Percentiles rank a stretch among this genome's conserved stretches.
These are phyloP conservation scores for Alternaria burnsii DNA, from an alignment of 2,329 filamentous ascomycete species.

Conservation along the genomic window DNA sequence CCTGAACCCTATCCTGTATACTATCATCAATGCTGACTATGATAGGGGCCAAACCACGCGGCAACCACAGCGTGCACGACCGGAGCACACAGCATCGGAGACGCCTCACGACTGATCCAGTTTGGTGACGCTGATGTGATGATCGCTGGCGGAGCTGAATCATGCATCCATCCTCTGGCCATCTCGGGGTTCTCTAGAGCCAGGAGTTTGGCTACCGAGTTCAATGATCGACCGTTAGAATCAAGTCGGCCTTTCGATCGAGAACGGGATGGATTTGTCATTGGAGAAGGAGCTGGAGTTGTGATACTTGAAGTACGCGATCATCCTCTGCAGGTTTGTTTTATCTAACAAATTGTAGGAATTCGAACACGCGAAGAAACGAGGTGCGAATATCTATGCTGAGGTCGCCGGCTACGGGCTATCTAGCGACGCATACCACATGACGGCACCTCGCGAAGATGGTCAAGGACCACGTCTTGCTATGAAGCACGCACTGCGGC, in stretches of 20 bases:
- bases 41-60: slow-evolving; percentile 85
- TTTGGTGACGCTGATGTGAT: slow-evolving; percentile 93
- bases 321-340: not conserved
- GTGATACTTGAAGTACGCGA: slow-evolving; percentile 75
- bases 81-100: slow-evolving; percentile 91
- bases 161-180: slow-evolving; percentile 92
- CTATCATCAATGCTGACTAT: slow-evolving; percentile 11
- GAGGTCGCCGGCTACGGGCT: slow-evolving; percentile 89
- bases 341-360: slow-evolving; percentile 60
- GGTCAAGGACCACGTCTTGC: slow-evolving; percentile 82
- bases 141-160: slow-evolving; percentile 94
- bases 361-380: slow-evolving; percentile 81
- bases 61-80: slow-evolving; percentile 96
- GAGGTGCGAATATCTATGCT: slow-evolving; percentile 85
- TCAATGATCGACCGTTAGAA: slow-evolving; percentile 73
- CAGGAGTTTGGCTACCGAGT: slow-evolving; percentile 82
- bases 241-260: slow-evolving; percentile 89
- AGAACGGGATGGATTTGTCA: slow-evolving; percentile 83
- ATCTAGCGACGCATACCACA: slow-evolving; percentile 89
- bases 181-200: slow-evolving; percentile 91
- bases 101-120: slow-evolving; percentile 91
- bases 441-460: slow-evolving; percentile 87
- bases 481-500: slow-evolving; percentile 83
- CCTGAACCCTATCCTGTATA: no score
- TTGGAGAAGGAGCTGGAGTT: slow-evolving; percentile 90